Evolutionary conservation across 495 filamentous ascomycete species (phyloP), one percentile per base, ranked within the genome.

Genomic region (Lophiotrema nucula): DNA sequence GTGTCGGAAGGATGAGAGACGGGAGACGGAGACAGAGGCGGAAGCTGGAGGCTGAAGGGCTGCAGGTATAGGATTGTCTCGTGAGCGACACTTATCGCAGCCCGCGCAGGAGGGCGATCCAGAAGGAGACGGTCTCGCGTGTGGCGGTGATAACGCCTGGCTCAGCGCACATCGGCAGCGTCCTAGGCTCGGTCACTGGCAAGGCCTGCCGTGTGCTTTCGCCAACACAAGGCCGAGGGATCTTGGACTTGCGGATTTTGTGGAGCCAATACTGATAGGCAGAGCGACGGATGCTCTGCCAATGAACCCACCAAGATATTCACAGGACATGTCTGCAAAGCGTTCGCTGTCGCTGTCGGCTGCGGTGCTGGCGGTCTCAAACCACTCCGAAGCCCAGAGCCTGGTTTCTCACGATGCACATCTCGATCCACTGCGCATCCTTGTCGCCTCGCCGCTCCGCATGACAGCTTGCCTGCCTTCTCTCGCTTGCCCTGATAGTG

Each of bases 101-200:
- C 31, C 19, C 39, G 47, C 35, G 43, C 38, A 42, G 48, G 54
- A 58, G 48, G 48, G 41, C 46, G 60, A 50, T 49, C 55, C 55
- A 50, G 55, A 65, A 53, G 51, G 47, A 46, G 50, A 33, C 25
- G 43, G 58, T 25, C 8, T 35, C 37, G 38, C 27, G 33, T 39
- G 45, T 56, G 60, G 62, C 57, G 62, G 46, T 61, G 56, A 60
- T 60, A 61, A 60, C 45, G 57, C 61, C 55, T 43, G 21, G 38
- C 35, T 43, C 10, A 18, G 51, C 27, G 44, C n/a, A 22, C 27
- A 26, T 33, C 26, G 15, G 3, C 51, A 8, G 31, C 31, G 31
- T 35, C 31, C 28, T 45, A 45, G 37, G 33, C 37, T 39, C 24
- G 41, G 42, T 28, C 25, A 25, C 19, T 6, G 25, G 26, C 47